Conservation (phyloP, 495 filamentous ascomycete genomes). For the Podospora australis region DNA sequence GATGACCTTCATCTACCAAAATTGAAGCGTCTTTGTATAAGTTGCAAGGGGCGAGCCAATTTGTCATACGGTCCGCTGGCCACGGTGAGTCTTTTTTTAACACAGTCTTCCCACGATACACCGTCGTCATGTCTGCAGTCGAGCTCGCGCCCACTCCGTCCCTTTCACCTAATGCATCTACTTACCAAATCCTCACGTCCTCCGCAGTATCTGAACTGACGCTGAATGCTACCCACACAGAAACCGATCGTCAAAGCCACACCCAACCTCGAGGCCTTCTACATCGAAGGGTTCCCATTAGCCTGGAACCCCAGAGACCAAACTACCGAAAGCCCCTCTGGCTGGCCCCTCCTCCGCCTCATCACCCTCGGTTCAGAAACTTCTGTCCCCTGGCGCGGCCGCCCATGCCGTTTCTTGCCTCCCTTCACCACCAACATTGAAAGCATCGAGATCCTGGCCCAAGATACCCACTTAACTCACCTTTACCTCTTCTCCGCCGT, state of each 20-base stretch:
- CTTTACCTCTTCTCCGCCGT: constrained; percentile 6
- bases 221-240: neutral
- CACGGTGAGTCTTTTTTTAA: too few relatives aligned
- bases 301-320: too few relatives aligned
- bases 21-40: too few relatives aligned
- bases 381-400: neutral
- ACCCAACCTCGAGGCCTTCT: constrained; percentile 16
- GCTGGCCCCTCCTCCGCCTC: constrained; percentile 7
- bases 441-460: constrained; percentile 7
- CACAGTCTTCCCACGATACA: too few relatives aligned
- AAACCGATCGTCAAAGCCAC: constrained; percentile 3
- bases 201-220: too few relatives aligned
- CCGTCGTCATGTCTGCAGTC: too few relatives aligned
- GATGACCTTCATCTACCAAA: too few relatives aligned
- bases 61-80: too few relatives aligned
- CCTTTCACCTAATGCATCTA: too few relatives aligned
- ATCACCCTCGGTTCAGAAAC: constrained; percentile 5
- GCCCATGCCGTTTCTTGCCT: constrained; percentile 6
- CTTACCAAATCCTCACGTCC: too few relatives aligned
- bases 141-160: too few relatives aligned
- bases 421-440: constrained; percentile 5
- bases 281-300: constrained; percentile 9
- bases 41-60: too few relatives aligned
- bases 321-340: neutral
- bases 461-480: neutral